Evolutionary conservation across 2,329 filamentous ascomycete species (phyloP).

Genomic region (Exserohilum rostratum): DNA sequence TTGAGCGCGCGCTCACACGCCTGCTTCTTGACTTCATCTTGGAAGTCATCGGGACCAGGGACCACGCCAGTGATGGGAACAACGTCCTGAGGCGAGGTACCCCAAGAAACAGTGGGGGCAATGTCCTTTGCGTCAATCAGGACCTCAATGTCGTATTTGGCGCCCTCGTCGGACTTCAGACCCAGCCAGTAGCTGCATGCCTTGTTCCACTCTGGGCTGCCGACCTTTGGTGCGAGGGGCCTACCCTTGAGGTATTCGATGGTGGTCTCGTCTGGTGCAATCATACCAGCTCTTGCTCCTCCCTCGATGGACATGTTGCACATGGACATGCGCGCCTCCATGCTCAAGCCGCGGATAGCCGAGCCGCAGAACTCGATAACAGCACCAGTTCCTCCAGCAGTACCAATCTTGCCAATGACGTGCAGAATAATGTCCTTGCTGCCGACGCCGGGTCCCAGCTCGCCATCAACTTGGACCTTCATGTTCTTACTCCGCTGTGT

Average conservation of each 20-base stretch:
- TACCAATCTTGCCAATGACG: conserved; percentile 91
- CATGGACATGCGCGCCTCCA: conserved; percentile 98
- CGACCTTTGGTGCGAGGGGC: conserved; percentile 83
- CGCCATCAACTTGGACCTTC: conserved; percentile 92
- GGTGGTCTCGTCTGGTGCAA: conserved; percentile 91
- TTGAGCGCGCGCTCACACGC: conserved; percentile 82
- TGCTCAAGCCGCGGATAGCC: conserved; percentile 84
- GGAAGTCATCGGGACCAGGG: conserved; percentile 86
- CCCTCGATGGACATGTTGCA: conserved; percentile 99
- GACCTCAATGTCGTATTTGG: conserved; percentile 88
- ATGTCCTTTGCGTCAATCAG: conserved; percentile 94
- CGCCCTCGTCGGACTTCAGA: conserved; percentile 83
- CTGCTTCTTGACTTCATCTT: conserved; percentile 78
- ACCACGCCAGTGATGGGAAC: conserved; percentile 92
- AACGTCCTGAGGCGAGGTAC: conserved; percentile 94
- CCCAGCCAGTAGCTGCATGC: conserved; percentile 87
- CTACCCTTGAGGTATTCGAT: conserved; percentile 94
- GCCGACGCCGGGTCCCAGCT: conserved; percentile 87
- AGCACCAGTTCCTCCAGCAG: conserved; percentile 89
- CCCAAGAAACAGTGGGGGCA: conserved; percentile 92
- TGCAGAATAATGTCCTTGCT: conserved; percentile 96
- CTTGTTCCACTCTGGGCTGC: conserved; percentile 86
- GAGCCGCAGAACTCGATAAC: conserved; percentile 98
- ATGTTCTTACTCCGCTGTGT: conserved; percentile 98
- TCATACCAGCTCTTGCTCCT: conserved; percentile 93